Evolutionary conservation across 2,329 filamentous ascomycete species (phyloP).

Genomic region (Bipolaris oryzae): DNA sequence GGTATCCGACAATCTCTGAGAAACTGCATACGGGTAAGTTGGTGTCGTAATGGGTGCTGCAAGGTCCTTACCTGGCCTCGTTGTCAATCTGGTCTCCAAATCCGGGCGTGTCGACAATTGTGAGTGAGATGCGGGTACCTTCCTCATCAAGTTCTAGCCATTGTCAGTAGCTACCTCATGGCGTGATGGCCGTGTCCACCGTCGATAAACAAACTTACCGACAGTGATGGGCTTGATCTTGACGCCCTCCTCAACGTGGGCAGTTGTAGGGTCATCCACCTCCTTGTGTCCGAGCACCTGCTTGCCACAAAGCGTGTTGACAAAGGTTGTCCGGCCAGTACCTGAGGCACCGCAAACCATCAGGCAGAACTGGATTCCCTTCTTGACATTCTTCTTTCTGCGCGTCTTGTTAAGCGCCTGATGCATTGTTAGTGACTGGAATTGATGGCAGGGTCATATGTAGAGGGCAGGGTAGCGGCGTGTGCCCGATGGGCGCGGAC

Average conservation of each 20-base stretch:
- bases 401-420: slow-evolving; percentile 78
- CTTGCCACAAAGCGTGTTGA: slow-evolving; percentile 98
- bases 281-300: slow-evolving; percentile 90
- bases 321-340: slow-evolving; percentile 97
- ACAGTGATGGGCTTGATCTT: slow-evolving; percentile 99
- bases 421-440: slow-evolving; percentile 34
- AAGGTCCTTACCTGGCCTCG: slow-evolving; percentile 77
- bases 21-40: slow-evolving; percentile 67
- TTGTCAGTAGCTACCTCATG: slow-evolving; percentile 11
- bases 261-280: slow-evolving; percentile 83
- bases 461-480: slow-evolving; percentile 23
- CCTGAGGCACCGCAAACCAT: slow-evolving; percentile 99
- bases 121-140: slow-evolving; percentile 95
- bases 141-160: slow-evolving; percentile 85
- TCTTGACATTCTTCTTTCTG: slow-evolving; percentile 99
- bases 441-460: slow-evolving; percentile 21
- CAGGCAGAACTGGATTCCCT: slow-evolving; percentile 99
- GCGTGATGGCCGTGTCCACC: not conserved
- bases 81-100: slow-evolving; percentile 99
- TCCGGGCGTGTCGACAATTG: slow-evolving; percentile 96
- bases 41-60: not conserved
- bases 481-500: slow-evolving; percentile 28
- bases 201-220: slow-evolving; percentile 63
- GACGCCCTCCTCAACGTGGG: slow-evolving; percentile 94
- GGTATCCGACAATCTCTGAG: slow-evolving; percentile 95